phyloP scores from a whole-genome alignment of 2,329 filamentous ascomycete genomes.

The Alternaria arborescens region DNA sequence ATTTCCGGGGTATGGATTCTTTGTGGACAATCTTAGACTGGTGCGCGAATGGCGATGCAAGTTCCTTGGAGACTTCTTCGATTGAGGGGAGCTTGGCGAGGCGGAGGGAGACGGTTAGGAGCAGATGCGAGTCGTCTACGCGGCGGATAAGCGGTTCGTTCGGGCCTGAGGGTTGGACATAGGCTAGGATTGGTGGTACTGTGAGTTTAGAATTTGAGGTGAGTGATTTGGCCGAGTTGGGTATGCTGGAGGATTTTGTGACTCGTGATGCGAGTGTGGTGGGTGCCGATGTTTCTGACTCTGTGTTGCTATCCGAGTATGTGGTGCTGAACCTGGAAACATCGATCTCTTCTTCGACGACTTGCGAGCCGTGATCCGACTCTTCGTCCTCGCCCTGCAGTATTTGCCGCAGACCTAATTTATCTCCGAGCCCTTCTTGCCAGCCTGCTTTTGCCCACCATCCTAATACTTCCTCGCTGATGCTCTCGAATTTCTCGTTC shows the following conservation, averaged over 20 bases:
- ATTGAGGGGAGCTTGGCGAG: constrained; percentile 83
- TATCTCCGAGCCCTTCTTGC: constrained; percentile 82
- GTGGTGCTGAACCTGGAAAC: constrained; percentile 63
- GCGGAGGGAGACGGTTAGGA: constrained; percentile 82
- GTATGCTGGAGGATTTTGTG: constrained; percentile 38
- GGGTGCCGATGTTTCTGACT: constrained; percentile 19
- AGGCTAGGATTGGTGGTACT: constrained; percentile 80
- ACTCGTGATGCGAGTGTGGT: constrained; percentile 50
- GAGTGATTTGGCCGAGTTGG: constrained; percentile 38
- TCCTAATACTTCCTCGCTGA: constrained; percentile 89
- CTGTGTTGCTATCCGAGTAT: constrained; percentile 38
- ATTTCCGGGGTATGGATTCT: constrained; percentile 79
- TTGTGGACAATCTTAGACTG: constrained; percentile 82
- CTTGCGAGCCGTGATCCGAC: constrained; percentile 43
- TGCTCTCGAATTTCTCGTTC: constrained; percentile 84
- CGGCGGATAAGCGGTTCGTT: constrained; percentile 75
- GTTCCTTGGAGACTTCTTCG: constrained; percentile 65
- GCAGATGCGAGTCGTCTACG: constrained; percentile 84
- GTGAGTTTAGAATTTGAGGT: constrained; percentile 50
- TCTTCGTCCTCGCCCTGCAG: constrained; percentile 61
- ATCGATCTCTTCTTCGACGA: constrained; percentile 63
- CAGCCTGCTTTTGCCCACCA: constrained; percentile 97
- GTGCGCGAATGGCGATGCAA: constrained; percentile 77
- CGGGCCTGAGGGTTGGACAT: constrained; percentile 74
- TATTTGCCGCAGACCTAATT: constrained; percentile 75